Base-by-base conservation (phyloP, 352 stramenopile species). In the Pythium aristosporum region DNA sequence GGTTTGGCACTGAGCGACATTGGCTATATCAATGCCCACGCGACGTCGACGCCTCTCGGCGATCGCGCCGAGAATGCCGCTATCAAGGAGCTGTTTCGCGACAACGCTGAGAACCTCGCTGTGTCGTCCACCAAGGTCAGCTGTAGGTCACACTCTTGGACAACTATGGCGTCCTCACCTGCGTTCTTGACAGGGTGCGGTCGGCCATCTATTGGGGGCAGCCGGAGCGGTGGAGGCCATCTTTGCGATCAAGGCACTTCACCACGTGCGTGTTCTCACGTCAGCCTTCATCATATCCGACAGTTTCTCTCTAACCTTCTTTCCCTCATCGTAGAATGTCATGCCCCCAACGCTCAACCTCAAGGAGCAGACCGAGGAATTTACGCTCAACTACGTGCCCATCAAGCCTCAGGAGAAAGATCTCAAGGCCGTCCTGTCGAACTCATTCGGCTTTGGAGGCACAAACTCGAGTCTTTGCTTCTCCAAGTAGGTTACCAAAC, bases 21-120 rank as follows among this genome's bases (percentile, higher is more conserved):
- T 23, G 95, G 97, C 30, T 99, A 99, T 71, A 92, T 99, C 39
- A 99, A 99, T 65, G 95, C 97, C 5, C 98, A 99, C 69, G 97
- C 97, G 5, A 99, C 98, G 9, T 98, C 92, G n/a, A 99, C 98
- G 1, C 97, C 96, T 0, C 85, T 98, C 16, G 97, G 97, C 1
- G 98, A 99, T 73, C 87, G 90, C 6, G 96, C 96, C 12, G 98
- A 99, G 69, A 93, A 94, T 48, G 65, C 77, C 3, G 96, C 94
- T 2, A 96, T 99, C 46, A 86, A 96, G 65, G 76, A 80, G 20
- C 66, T 98, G 23, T 94, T 97, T 47, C 76, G 79, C 7, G 66
- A 79, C 2, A 65, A 88, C 46, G 78, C 78, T 1, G 71, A 72
- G 18, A 58, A 77, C 3, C 72, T 94, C 7, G 78, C 74, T 34